Evolutionary conservation across 495 filamentous ascomycete genomes (phyloP), one percentile per base, ranked within the genome.

Genomic region (Staphylotrichum tortipilum): DNA sequence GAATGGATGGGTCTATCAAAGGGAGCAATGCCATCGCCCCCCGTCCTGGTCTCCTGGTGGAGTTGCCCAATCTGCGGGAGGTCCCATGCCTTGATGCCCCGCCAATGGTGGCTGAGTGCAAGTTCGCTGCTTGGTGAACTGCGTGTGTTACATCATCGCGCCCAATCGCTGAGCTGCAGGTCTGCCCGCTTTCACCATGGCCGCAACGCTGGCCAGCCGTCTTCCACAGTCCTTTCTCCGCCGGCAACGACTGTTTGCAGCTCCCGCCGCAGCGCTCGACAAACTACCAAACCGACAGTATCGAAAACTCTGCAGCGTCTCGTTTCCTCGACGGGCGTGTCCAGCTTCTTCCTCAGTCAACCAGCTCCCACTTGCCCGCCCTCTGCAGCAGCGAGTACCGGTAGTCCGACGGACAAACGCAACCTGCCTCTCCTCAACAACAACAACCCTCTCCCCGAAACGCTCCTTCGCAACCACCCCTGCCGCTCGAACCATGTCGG

Each of bases 401-500:
- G 26, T 28, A 28, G 6, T 2, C 26, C 26, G 10, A 10, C 26
- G 26, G 26, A 28, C 26, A 28, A 28, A 28, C 26, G 6, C 26
- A 28, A 28, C 26, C 6, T 7, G 6, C 6, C 6, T 28, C 26
- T 28, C 6, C 26, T 10, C 6, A 10, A 28, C 26, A 28, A 5
- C 26, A 28, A 7, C 10, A 5, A 5, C 6, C 26, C 10, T 10
- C 26, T 28, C 26, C 26, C 26, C 26, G 6, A 48, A 15, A 7
- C 29, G 17, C 24, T 3, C 15, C 3, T 42, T 44, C 8, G 22
- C 56, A 2, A 30, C 48, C 4, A 49, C 44, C 18, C 18, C 43
- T 0, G 14, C 43, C 7, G 2, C 19, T 3, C 17, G 40, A 11
- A 38, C 4, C 73, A 53, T 88, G 83, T 83, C 84, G 18, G 88